Base-by-base conservation (phyloP, 257 asterid species). In the Primulina tabacum region DNA sequence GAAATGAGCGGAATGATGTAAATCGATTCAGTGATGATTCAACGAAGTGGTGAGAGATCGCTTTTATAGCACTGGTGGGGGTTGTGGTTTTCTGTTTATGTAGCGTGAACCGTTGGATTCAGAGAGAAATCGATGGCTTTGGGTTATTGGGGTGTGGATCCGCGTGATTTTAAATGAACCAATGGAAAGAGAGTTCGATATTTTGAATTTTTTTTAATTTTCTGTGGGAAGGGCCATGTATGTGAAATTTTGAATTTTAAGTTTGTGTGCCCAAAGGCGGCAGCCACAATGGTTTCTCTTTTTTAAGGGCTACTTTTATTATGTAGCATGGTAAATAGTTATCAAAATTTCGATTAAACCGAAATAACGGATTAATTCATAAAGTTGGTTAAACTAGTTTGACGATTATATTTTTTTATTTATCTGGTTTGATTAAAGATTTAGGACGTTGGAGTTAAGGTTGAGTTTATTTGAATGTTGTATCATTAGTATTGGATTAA, bases 71-170 rank as follows among this genome's bases (percentile, higher is more conserved):
- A 63, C 71, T 26, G 65, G 62, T 71, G 75, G 69, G 62, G 61
- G 52, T 20, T 50, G 52, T 40, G 62, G 71, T 66, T 52, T n/a
- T 18, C 29, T 26, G 50, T 9, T 52, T 14, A 67, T 7, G 38
- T 16, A 3, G 2, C 61, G 16, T 1, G 53, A 38, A 62, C 79
- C 82, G 75, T 75, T 72, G 69, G 85, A 81, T 81, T 29, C 21
- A 0, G 6, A 56, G 17, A 0, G 7, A 29, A 58, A 55, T 72
- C 65, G 43, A 72, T 55, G 76, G 70, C 53, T 28, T 21, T 14
- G 28, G 1, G 1, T 1, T 4, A 11, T 2, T 53, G 8, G 0
- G 17, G 1, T 17, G 14, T 0, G 17, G 76, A 75, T 78, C 81
- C 79, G 77, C 30, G 74, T 62, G n/a, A 14, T 5, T 14, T 47